Percentiles rank a stretch among this genome's conserved stretches.
Conservation (phyloP, 2,329 filamentous ascomycete genomes). For the Colletotrichum brevisporum region DNA sequence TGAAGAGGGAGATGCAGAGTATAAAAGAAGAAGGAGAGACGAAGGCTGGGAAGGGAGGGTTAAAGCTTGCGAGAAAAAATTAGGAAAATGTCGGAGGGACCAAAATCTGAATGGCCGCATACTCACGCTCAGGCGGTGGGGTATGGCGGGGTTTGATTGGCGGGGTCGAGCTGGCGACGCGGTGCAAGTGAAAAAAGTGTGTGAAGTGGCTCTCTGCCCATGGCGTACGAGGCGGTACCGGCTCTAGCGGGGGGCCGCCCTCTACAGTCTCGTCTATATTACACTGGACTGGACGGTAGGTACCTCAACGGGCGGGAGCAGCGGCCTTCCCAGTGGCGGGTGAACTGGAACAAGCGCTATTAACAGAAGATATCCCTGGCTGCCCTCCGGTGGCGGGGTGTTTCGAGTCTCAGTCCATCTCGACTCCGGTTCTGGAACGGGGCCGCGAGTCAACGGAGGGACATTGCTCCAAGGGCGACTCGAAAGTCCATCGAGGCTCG, state of each 20-base stretch:
- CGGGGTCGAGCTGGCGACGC: conserved; percentile 36
- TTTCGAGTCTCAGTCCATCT: background rate
- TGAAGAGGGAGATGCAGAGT: conserved; percentile 32
- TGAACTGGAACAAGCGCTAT: conserved; percentile 7
- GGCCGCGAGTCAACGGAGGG: conserved; percentile 29
- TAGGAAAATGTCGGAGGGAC: conserved; percentile 35
- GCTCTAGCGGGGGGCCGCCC: too few relatives aligned
- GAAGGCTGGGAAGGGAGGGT: conserved; percentile 35
- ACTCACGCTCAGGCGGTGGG: conserved; percentile 36
- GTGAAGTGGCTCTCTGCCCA: conserved; percentile 1
- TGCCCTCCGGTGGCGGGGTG: conserved; percentile 23
- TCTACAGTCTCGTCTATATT: too few relatives aligned
- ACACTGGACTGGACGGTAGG: too few relatives aligned
- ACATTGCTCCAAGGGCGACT: too few relatives aligned
- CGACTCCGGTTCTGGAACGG: conserved; percentile 39
- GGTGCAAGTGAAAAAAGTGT: background rate
- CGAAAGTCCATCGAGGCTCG: too few relatives aligned
- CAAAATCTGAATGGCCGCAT: conserved; percentile 40
- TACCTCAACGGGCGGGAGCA: background rate
- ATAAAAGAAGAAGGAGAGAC: conserved; percentile 13
- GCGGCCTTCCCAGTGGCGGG: background rate
- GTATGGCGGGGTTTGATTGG: conserved; percentile 41
- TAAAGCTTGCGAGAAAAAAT: conserved; percentile 34
- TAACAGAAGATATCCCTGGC: conserved; percentile 17
- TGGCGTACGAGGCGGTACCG: too few relatives aligned